phyloP scores from a whole-genome alignment of 345 rosid species.

The Eucalyptus virginea region DNA sequence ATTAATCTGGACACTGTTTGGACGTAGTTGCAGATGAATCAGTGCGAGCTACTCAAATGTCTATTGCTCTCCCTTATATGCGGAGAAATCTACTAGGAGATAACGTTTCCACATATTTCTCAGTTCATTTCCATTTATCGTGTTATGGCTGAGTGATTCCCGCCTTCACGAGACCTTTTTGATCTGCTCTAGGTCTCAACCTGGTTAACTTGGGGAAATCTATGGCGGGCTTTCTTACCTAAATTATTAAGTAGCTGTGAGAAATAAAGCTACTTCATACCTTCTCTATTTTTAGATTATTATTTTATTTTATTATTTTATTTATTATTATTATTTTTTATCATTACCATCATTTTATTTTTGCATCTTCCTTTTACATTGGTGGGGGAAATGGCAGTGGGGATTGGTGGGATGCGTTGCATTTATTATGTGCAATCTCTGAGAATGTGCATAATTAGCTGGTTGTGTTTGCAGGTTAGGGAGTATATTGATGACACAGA shows the following conservation, averaged over 20 bases:
- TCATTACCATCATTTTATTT: neutral
- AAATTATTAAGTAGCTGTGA: neutral
- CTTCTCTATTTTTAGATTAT: neutral
- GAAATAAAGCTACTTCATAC: neutral
- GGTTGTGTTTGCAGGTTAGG: slow-evolving; percentile 43
- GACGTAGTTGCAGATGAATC: neutral
- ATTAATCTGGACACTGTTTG: neutral
- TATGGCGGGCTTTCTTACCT: neutral
- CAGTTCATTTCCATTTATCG: neutral
- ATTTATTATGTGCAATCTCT: neutral
- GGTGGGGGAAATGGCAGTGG: neutral
- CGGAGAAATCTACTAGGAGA: neutral
- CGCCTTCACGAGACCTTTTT: neutral
- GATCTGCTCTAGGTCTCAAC: neutral
- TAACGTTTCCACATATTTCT: neutral
- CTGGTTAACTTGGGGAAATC: neutral
- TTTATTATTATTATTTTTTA: neutral
- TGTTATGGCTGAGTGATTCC: neutral
- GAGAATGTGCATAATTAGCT: neutral
- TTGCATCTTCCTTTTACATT: neutral
- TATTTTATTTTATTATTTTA: neutral
- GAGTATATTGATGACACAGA: slow-evolving; percentile 95
- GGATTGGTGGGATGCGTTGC: neutral
- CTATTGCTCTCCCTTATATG: neutral
- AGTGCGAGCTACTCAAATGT: neutral